phyloP scores from a whole-genome alignment of 108 stramenopile genomes.

The Nitzschia sp. region DNA sequence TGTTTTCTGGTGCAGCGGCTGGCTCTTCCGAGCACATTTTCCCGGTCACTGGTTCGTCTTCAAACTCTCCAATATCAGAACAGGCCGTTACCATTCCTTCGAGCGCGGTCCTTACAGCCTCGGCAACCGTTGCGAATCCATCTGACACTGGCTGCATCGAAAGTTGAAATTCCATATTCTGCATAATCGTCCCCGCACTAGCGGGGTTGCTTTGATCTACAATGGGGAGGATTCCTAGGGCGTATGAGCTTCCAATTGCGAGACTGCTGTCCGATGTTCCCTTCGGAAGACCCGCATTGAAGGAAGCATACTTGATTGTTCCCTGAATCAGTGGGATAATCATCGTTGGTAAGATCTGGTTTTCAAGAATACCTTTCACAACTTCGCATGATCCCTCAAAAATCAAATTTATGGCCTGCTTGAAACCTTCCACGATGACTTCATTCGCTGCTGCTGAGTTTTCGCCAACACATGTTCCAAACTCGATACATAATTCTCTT shows the following conservation, averaged over 20 bases:
- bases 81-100: conserved; percentile 27
- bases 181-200: conserved; percentile 19
- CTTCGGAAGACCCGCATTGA: conserved; percentile 16
- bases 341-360: conserved; percentile 17
- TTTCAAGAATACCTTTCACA: conserved; percentile 7
- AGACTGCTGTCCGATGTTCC: conserved; percentile 21
- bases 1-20: not conserved
- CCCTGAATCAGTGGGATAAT: conserved; percentile 44
- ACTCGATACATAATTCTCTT: conserved; percentile 36
- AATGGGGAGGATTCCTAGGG: conserved; percentile 34
- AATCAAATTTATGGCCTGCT: not conserved
- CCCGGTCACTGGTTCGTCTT: conserved; percentile 3
- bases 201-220: conserved; percentile 9
- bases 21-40: conserved; percentile 21
- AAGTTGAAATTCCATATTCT: conserved; percentile 28
- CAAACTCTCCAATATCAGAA: conserved; percentile 24
- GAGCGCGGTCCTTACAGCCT: conserved; percentile 33
- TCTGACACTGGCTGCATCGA: conserved; percentile 18
- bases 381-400: conserved; percentile 22
- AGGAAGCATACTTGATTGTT: conserved; percentile 32
- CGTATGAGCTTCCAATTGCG: conserved; percentile 26
- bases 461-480: conserved; percentile 36
- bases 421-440: conserved; percentile 23
- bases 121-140: conserved; percentile 12
- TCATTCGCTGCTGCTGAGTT: conserved; percentile 17